These are phyloP conservation scores for Nakazawaea holstii DNA, from an alignment of 805 yeast genomes.

Conservation along the genomic window DNA sequence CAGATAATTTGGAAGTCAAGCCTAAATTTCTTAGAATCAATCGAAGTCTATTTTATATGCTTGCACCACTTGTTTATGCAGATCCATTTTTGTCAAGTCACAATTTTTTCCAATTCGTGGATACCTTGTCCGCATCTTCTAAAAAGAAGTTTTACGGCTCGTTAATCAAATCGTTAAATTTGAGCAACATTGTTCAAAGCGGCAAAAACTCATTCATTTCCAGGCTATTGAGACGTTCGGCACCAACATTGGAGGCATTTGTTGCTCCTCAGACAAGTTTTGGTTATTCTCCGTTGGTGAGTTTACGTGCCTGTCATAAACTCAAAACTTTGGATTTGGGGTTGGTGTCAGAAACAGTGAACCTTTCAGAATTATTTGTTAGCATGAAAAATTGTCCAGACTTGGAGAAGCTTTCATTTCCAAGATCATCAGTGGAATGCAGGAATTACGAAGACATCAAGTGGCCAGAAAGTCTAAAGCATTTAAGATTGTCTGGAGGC, in stretches of 20 bases:
- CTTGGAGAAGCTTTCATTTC: conserved; percentile 77
- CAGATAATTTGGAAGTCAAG: conserved; percentile 28
- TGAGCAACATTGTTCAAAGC: conserved; percentile 76
- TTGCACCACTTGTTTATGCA: conserved; percentile 60
- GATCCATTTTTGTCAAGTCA: conserved; percentile 58
- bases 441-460: conserved; percentile 41
- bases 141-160: conserved; percentile 48
- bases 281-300: conserved; percentile 85
- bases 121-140: conserved; percentile 45
- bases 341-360: conserved; percentile 86
- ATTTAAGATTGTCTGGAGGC: conserved; percentile 82
- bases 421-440: conserved; percentile 79
- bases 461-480: conserved; percentile 81
- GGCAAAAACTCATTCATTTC: conserved; percentile 92
- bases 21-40: conserved; percentile 52
- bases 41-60: conserved; percentile 52
- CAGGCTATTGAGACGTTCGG: conserved; percentile 72
- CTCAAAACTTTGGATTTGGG: conserved; percentile 70
- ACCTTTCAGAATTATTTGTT: conserved; percentile 69
- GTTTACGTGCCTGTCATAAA: conserved; percentile 64
- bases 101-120: conserved; percentile 72
- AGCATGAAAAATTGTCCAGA: conserved; percentile 60
- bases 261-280: conserved; percentile 94
- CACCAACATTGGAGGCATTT: conserved; percentile 57
- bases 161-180: conserved; percentile 60